Evolutionary conservation across 2,329 filamentous ascomycete genomes (phyloP).

Genomic region (Fusarium sp.): DNA sequence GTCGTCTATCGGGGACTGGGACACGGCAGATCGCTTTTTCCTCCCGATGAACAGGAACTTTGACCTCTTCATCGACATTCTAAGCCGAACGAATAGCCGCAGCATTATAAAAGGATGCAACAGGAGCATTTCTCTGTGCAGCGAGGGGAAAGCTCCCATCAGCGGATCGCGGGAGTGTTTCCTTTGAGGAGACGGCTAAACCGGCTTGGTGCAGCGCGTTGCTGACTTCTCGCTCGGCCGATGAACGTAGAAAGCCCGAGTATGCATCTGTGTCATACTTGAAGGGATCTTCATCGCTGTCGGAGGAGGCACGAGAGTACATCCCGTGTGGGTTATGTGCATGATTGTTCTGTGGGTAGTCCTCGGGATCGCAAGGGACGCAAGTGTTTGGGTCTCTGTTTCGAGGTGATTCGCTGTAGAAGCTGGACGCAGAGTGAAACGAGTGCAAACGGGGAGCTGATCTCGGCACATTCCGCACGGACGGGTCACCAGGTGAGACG

Average conservation of each 20-base stretch:
- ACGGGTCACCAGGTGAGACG: conserved; percentile 21
- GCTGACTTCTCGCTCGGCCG: conserved; percentile 56
- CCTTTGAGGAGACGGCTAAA: conserved; percentile 30
- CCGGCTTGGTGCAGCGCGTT: conserved; percentile 48
- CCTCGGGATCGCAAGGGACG: background rate
- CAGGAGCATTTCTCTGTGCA: conserved; percentile 3
- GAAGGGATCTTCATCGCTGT: conserved; percentile 55
- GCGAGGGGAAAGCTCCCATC: conserved; percentile 3
- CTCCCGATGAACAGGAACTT: conserved; percentile 45
- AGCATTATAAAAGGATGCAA: conserved; percentile 49
- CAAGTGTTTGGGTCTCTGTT: background rate
- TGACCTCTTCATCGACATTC: conserved; percentile 53
- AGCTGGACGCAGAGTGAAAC: conserved; percentile 43
- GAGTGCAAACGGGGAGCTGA: conserved; percentile 33
- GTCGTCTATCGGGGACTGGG: conserved; percentile 8
- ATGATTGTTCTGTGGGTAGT: background rate
- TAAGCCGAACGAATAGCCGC: conserved; percentile 51
- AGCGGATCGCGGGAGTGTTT: background rate
- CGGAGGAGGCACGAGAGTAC: conserved; percentile 47
- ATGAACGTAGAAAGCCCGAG: conserved; percentile 49
- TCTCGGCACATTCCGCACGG: conserved; percentile 13
- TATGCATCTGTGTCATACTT: conserved; percentile 55
- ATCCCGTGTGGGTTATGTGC: conserved; percentile 21
- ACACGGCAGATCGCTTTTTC: background rate
- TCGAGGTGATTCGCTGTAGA: conserved; percentile 34